These are phyloP conservation scores for Chalciporus sp. DNA, from an alignment of 1,284 basidiomycete genomes.

Conservation along the genomic window DNA sequence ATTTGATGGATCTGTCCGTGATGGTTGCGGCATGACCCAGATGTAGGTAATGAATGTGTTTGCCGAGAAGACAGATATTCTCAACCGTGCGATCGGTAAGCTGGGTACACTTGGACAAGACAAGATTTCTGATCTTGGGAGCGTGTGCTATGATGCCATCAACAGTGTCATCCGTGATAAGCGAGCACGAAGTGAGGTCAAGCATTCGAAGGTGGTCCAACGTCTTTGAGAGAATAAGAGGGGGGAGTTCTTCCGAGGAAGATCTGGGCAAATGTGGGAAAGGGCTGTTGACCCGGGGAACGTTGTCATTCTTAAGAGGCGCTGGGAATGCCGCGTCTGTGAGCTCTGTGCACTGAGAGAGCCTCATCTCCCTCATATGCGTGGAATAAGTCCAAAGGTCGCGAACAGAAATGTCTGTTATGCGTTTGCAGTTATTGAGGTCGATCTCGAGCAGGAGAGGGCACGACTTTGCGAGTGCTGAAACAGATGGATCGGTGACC, in stretches of 20 bases:
- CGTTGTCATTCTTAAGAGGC: constrained; percentile 46
- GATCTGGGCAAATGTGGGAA: constrained; percentile 44
- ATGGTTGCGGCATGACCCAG: constrained; percentile 90
- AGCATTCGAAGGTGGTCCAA: constrained; percentile 88
- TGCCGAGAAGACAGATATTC: constrained; percentile 86
- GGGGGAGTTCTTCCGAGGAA: constrained; percentile 52
- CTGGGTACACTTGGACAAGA: constrained; percentile 87
- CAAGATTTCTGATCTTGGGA: constrained; percentile 89
- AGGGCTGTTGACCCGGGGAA: constrained; percentile 47
- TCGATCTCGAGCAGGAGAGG: constrained; percentile 94
- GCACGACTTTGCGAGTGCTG: constrained; percentile 79
- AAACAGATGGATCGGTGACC: constrained; percentile 82
- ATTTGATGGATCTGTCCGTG: constrained; percentile 87
- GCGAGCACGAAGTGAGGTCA: constrained; percentile 85
- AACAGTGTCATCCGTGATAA: constrained; percentile 86
- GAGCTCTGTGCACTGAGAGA: constrained; percentile 80
- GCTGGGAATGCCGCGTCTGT: constrained; percentile 89
- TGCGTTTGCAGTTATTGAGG: constrained; percentile 79
- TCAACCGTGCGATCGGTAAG: constrained; percentile 89
- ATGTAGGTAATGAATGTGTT: constrained; percentile 94
- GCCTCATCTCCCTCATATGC: constrained; percentile 89
- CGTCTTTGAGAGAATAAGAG: constrained; percentile 58
- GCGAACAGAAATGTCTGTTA: constrained; percentile 80
- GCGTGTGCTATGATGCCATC: constrained; percentile 89
- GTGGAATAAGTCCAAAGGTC: constrained; percentile 82